Evolutionary conservation across 2,329 filamentous ascomycete species (phyloP).

Genomic region (Blumeria hordei): DNA sequence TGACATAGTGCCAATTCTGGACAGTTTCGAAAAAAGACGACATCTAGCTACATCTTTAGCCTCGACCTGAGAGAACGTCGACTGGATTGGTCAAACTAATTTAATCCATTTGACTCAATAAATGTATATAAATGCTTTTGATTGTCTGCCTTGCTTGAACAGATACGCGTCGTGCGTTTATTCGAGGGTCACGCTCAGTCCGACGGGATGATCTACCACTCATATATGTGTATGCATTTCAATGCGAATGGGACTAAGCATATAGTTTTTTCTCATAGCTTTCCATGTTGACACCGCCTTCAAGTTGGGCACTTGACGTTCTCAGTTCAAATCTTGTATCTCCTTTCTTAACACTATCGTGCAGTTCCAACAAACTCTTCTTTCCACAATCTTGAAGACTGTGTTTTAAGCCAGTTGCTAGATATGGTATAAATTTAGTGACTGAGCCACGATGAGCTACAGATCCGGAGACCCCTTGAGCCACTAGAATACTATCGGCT

Average conservation of each 20-base stretch:
- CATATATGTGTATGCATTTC: no score
- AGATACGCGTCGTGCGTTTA: no score
- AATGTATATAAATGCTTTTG: no score
- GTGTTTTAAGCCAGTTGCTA: conserved; percentile 89
- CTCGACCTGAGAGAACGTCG: no score
- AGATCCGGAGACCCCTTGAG: conserved; percentile 80
- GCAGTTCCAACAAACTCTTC: conserved; percentile 54
- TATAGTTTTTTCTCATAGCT: conserved; percentile 99
- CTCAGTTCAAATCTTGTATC: conserved; percentile 78
- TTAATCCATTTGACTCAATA: no score
- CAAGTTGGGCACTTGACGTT: conserved; percentile 80
- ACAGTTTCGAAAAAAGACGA: no score
- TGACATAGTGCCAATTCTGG: no score
- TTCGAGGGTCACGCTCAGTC: no score
- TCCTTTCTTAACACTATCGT: conserved; percentile 48
- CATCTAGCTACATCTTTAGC: no score
- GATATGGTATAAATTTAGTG: conserved; percentile 87
- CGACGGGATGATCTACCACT: no score
- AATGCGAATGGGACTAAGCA: conserved; percentile 27
- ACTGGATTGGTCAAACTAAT: no score
- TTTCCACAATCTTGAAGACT: conserved; percentile 88
- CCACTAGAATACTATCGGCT: conserved; percentile 80
- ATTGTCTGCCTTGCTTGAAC: no score
- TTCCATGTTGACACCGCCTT: conserved; percentile 96
- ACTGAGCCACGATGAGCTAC: conserved; percentile 65